Base-by-base conservation (phyloP, 2,329 filamentous ascomycete species). In the Cercospora zeae-maydis region DNA sequence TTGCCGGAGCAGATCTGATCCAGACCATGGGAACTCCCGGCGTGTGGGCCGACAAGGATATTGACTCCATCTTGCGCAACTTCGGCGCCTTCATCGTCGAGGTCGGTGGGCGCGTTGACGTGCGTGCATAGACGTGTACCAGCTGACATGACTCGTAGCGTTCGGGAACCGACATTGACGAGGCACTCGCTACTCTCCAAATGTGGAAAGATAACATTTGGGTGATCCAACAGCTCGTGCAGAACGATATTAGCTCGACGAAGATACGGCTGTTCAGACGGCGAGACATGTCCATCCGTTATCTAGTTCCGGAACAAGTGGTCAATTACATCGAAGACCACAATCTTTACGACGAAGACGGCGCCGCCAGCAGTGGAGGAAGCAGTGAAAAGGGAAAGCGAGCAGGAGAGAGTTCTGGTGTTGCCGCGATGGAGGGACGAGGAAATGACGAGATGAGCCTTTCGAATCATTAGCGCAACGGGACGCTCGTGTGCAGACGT, bases 221-320 rank as follows among this genome's bases (percentile, higher is more conserved):
- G 73, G 89, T 96, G 59, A 93, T 96, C 66, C 89, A 91, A 61
- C 91, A 96, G 76, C 84, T 96, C 57, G 93, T 96, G 54, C 87
- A 91, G 68, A 93, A 93, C 75, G 90, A 95, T 70, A 88, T 95
- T 64, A 92, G 88, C 71, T 92, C 88, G 66, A 88, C 86, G 63
- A 88, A 96, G 79, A 93, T 96, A 64, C 86, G 93, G 45, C 80
- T 96, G 2, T 91, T 96, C 73, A 76, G 93, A 34, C 86, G 89
- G 72, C 84, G 89, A 71, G 87, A 92, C 67, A 90, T 95, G 87
- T 92, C 88, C 69, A 90, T 96, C 54, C 86, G 90, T 66, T 93
- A 93, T 72, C 74, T 86, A 30, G 88, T 91, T 34, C 91, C 91
- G 0, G 85, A 88, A 45, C 85, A 86, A 3, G 90, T 93, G 53